These are phyloP conservation scores for Fusarium sp. DNA, from an alignment of 2,329 filamentous ascomycete genomes.

Conservation along the genomic window DNA sequence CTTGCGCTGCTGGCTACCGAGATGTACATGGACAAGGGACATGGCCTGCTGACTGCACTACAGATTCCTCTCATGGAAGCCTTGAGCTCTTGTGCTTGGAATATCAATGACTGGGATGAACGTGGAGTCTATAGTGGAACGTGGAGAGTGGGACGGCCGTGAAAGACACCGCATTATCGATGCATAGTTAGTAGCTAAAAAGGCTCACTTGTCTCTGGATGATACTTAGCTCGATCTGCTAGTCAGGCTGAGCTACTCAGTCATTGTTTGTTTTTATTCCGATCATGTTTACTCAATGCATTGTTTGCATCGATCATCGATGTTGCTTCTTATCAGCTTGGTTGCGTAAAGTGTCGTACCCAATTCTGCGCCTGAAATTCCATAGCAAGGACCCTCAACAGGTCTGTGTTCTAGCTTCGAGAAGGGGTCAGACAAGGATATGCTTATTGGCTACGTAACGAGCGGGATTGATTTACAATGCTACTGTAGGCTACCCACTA, in stretches of 20 bases:
- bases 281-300: not conserved
- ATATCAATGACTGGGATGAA: constrained; percentile 27
- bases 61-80: constrained; percentile 7
- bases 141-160: constrained; percentile 36
- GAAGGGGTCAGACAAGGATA: constrained; percentile 21
- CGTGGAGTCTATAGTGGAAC: constrained; percentile 41
- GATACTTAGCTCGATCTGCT: not conserved
- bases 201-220: not conserved
- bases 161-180: constrained; percentile 34
- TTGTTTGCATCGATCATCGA: not conserved
- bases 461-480: constrained; percentile 24
- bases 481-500: constrained; percentile 18
- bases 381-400: constrained; percentile 16
- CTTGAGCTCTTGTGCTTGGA: not conserved
- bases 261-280: constrained; percentile 9
- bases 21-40: constrained; percentile 7
- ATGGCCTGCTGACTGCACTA: constrained; percentile 29
- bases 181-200: not conserved
- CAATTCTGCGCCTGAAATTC: constrained; percentile 15
- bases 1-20: constrained; percentile 11
- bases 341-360: not conserved
- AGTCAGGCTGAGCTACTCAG: not conserved
- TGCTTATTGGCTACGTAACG: constrained; percentile 27
- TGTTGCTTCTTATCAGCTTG: constrained; percentile 14
- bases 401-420: constrained; percentile 31